A percentile compares a stretch with the other conserved stretches of the same genome.
These are phyloP conservation scores for Zopfia rhizophila DNA, from an alignment of 2,329 filamentous ascomycete genomes.

Conservation along the genomic window DNA sequence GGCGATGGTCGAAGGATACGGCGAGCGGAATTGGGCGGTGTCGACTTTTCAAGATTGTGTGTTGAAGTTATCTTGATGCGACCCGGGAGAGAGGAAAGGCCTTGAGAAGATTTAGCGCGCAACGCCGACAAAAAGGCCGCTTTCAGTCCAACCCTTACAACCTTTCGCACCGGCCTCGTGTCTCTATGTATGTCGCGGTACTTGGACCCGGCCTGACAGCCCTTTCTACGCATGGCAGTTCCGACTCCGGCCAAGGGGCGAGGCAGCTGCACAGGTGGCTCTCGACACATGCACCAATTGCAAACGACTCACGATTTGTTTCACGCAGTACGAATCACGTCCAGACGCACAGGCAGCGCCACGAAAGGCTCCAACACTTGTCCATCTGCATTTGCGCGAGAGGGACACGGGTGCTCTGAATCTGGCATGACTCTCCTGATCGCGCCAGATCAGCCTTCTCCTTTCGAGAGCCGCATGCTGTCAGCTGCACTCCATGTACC, in stretches of 20 bases:
- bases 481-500: slow-evolving; percentile 34
- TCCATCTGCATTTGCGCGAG: slow-evolving; percentile 9
- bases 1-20: slow-evolving; percentile 16
- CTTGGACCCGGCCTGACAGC: slow-evolving; percentile 6
- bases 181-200: slow-evolving; percentile 21
- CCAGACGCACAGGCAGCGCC: slow-evolving; percentile 2
- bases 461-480: slow-evolving; percentile 27
- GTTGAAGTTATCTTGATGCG: slow-evolving; percentile 25
- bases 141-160: slow-evolving; percentile 7
- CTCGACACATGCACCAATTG: not conserved
- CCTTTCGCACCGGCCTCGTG: slow-evolving; percentile 12
- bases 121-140: slow-evolving; percentile 18
- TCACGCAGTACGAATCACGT: slow-evolving; percentile 28
- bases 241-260: slow-evolving; percentile 12
- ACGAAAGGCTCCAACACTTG: slow-evolving; percentile 1
- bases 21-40: slow-evolving; percentile 16
- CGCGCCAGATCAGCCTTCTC: slow-evolving; percentile 14
- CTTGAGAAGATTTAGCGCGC: slow-evolving; percentile 30
- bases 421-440: slow-evolving; percentile 3
- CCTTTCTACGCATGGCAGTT: slow-evolving; percentile 1
- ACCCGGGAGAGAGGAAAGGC: slow-evolving; percentile 29
- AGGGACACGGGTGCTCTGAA: not conserved
- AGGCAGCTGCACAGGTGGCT: not conserved
- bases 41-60: slow-evolving; percentile 23
- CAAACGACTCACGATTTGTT: slow-evolving; percentile 21